Evolutionary conservation across 306 rosid genomes (phyloP), one percentile per base, ranked within the genome.

Genomic region (Castanea mollissima): DNA sequence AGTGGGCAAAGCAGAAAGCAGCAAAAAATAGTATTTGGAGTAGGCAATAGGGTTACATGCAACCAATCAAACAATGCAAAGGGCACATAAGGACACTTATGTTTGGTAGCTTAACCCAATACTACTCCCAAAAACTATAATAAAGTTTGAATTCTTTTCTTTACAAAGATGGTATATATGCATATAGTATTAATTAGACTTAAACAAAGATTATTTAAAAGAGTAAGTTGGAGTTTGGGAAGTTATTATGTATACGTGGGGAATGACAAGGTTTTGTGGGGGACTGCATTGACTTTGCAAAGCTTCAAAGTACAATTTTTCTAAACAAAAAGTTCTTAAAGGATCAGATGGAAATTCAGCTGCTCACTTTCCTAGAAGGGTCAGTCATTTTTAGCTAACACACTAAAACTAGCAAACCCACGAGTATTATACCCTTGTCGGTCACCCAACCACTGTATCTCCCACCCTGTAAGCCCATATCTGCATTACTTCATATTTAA

Each of bases 31-130:
- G 77, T 75, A 74, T 82, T 82, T 88, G 87, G 88, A 82, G 92
- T 81, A 65, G 85, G 87, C 87, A 88, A 86, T 83, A 60, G 84
- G 81, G 72, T 86, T 81, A 55, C 85, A 64, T 79, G 73, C 81
- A 84, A 73, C 88, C 84, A 88, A 79, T 81, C 74, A 84, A 44
- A 78, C 64, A 86, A 71, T 87, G 21, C 60, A 27, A 78, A 73
- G 55, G 41, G 46, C 83, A 69, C 92, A 88, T 85, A 80, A 84
- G 34, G 92, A 91, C 97, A 84, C 58, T 18, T 54, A 69, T 89
- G 71, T 89, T 92, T 75, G 97, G 97, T 91, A 81, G 85, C 86
- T 82, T 80, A 87, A 82, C 87, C 88, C 91, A 81, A 80, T 86
- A 72, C 79, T 29, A 62, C 25, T 14, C 74, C 57, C 76, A 74